Evolutionary conservation across 2,329 filamentous ascomycete genomes (phyloP), one percentile per base, ranked within the genome.

Genomic region (Zopfia rhizophila): DNA sequence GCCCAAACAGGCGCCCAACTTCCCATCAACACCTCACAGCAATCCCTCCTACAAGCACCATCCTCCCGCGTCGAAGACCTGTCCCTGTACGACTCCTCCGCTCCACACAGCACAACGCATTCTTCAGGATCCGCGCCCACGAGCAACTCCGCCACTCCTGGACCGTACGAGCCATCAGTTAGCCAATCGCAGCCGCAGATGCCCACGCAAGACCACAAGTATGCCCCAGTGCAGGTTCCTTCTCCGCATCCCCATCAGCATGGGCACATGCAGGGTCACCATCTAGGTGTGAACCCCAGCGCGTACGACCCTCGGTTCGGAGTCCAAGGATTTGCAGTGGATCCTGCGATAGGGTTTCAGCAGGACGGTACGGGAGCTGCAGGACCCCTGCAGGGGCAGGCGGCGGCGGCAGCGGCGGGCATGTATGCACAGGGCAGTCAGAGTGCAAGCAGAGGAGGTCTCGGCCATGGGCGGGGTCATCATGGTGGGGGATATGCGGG

Each of bases 301-400:
- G 51, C 61, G 30, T 70, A 70, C 48, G 67, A 70, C 40, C 65
- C 66, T 5, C 53, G 67, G 29, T 70, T 66, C 41, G 51, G 49
- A 8, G 57, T 68, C 30, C 65, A 65, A 42, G 62, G 63, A 14
- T 70, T 63, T 45, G 65, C 63, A 13, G 63, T 69, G 27, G 66
- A 70, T 48, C 66, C 67, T 14, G 57, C 59, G 11, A 69, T 70
- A 65, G 62, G 65, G 48, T 70, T 60, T 45, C 69, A 70, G 49
- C 60, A 63, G 39, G 54, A 55, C 10, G 44, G 47, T 30, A 39
- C 45, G 16, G 51, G 51, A 25, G 14, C 29, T n/a, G 27, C 44
- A 14, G 48, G 53, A 16, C 56, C 52, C 4, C 33, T 57, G 23
- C 49, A 55, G 23, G 46, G 42, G 13, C 51, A 49, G 10, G 13